A percentile compares a stretch with the other conserved stretches of the same genome.
phyloP scores from a whole-genome alignment of 805 yeast species.

The Candida parachauliodes region DNA sequence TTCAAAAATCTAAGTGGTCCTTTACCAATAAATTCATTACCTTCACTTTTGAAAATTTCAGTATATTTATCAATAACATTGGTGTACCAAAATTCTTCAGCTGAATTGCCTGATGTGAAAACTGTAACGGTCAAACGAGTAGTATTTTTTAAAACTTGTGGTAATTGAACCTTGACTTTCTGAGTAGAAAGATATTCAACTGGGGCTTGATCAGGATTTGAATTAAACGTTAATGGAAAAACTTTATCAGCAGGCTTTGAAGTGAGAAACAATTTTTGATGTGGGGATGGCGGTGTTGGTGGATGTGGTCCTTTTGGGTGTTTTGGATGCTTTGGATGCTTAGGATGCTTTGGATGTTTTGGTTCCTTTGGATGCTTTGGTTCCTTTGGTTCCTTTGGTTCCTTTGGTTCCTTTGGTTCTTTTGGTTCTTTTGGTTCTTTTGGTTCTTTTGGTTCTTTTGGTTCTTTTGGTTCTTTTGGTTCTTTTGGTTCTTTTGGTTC shows the following conservation, averaged over 20 bases:
- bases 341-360: slow-evolving; percentile 6
- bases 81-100: slow-evolving; percentile 82
- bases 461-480: not conserved
- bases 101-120: slow-evolving; percentile 70
- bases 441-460: not conserved
- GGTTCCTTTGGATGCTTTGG: slow-evolving; percentile 7
- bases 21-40: slow-evolving; percentile 48
- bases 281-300: not conserved
- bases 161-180: slow-evolving; percentile 35
- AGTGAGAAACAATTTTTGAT: slow-evolving; percentile 21
- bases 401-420: not conserved
- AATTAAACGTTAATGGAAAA: slow-evolving; percentile 29
- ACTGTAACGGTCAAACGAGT: slow-evolving; percentile 57
- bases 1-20: slow-evolving; percentile 72
- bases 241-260: slow-evolving; percentile 37
- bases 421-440: slow-evolving; percentile 1
- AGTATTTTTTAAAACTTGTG: slow-evolving; percentile 50
- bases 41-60: slow-evolving; percentile 35
- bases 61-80: slow-evolving; percentile 50
- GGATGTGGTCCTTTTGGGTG: slow-evolving; percentile 4
- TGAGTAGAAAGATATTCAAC: slow-evolving; percentile 44
- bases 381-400: slow-evolving; percentile 4
- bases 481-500: not conserved
- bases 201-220: slow-evolving; percentile 33
- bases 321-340: slow-evolving; percentile 2